Evolutionary conservation across 2,329 filamentous ascomycete genomes (phyloP).

Genomic region (Escovopsis sp.): DNA sequence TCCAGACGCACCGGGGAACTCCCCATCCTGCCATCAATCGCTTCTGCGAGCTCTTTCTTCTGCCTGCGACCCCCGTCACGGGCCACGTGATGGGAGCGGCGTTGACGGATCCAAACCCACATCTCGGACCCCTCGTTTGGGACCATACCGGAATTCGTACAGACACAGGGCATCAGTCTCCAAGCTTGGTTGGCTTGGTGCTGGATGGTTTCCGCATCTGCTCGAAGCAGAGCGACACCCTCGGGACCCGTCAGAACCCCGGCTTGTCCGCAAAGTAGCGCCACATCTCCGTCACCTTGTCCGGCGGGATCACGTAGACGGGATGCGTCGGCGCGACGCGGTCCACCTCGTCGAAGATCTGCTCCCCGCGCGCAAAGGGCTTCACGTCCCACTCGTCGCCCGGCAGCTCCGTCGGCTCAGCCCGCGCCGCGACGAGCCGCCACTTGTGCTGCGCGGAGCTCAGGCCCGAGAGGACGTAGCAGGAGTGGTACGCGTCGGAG

Average conservation of each 20-base stretch:
- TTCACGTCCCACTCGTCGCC: slow-evolving; percentile 31
- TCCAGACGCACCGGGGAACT: too few species aligned
- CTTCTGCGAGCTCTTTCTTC: too few species aligned
- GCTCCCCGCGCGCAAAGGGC: slow-evolving; percentile 35
- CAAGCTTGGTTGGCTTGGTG: too few species aligned
- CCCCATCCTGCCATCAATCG: too few species aligned
- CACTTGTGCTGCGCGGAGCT: slow-evolving; percentile 65
- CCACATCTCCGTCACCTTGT: slow-evolving; percentile 48
- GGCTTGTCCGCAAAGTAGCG: slow-evolving; percentile 47
- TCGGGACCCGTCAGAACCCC: slow-evolving; percentile 32
- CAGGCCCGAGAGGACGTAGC: slow-evolving; percentile 77
- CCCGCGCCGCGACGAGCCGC: slow-evolving; percentile 26
- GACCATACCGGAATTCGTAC: too few species aligned
- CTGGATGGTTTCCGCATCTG: too few species aligned
- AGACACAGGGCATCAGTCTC: too few species aligned
- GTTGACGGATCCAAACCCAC: too few species aligned
- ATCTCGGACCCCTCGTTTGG: too few species aligned
- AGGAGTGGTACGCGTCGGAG: slow-evolving; percentile 84
- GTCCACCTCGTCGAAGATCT: slow-evolving; percentile 58
- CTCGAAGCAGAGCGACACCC: neutral
- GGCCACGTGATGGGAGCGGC: too few species aligned
- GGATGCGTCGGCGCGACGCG: slow-evolving; percentile 61
- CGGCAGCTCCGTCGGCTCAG: slow-evolving; percentile 19
- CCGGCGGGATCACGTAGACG: slow-evolving; percentile 69
- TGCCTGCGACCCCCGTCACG: too few species aligned